Evolutionary conservation across 2,329 filamentous ascomycete genomes (phyloP).

Genomic region (Cladophialophora psammophila): DNA sequence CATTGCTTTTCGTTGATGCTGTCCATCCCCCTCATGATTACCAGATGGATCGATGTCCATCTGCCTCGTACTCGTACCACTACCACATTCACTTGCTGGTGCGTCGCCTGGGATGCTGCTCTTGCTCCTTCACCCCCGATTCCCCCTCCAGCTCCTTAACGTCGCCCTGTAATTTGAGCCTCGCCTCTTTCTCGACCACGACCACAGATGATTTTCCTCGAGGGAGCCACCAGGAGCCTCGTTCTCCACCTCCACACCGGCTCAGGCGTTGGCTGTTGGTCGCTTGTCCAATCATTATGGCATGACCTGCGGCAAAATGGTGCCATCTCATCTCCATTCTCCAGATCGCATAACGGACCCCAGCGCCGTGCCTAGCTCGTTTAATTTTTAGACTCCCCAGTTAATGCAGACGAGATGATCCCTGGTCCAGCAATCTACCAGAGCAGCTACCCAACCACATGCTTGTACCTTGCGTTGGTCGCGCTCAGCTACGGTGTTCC

Average conservation of each 20-base stretch:
- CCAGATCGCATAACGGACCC: slow-evolving; percentile 4
- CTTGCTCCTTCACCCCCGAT: background rate
- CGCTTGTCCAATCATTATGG: slow-evolving; percentile 1
- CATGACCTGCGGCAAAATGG: slow-evolving; percentile 2
- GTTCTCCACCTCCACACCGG: slow-evolving; percentile 9
- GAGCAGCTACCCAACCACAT: background rate
- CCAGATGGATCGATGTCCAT: background rate
- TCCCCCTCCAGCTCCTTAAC: background rate
- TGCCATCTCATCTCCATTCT: slow-evolving; percentile 5
- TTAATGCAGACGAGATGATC: background rate
- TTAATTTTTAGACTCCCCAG: background rate
- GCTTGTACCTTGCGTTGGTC: background rate
- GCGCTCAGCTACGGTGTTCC: background rate
- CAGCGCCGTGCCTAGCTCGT: background rate
- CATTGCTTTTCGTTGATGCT: background rate
- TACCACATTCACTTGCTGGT: background rate
- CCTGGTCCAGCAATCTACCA: background rate
- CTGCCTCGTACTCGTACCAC: background rate
- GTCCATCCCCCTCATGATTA: background rate
- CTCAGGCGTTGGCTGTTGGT: background rate
- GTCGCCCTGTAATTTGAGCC: background rate
- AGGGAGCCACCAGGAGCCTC: slow-evolving; percentile 2
- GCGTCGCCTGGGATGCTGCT: background rate
- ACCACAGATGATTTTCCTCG: background rate
- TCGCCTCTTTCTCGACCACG: background rate